phyloP scores from a whole-genome alignment of 768 basidiomycete species.

The Multifurca ochricompacta region DNA sequence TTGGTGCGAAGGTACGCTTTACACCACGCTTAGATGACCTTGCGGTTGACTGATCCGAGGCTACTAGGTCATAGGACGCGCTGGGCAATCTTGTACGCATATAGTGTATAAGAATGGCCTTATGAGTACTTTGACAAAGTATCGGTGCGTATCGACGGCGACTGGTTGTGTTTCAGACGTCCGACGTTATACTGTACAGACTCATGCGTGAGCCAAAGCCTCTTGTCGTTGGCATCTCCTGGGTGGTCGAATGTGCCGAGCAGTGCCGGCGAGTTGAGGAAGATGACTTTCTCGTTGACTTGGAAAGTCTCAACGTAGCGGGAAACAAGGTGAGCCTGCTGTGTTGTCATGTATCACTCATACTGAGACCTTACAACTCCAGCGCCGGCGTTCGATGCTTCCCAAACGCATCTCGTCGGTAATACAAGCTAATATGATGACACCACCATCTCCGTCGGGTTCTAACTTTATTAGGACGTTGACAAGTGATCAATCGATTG shows the following conservation, averaged over 20 bases:
- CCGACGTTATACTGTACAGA: conserved; percentile 28
- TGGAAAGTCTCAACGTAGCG: conserved; percentile 48
- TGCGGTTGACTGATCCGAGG: not conserved
- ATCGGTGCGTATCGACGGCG: conserved; percentile 42
- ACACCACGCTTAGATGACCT: conserved; percentile 18
- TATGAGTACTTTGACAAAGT: conserved; percentile 63
- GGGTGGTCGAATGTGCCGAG: conserved; percentile 85
- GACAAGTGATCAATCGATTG: conserved; percentile 19
- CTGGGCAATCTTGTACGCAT: conserved; percentile 72
- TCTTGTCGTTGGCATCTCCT: conserved; percentile 71
- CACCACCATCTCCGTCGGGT: not conserved
- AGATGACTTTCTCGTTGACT: conserved; percentile 52
- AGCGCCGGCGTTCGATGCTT: conserved; percentile 71
- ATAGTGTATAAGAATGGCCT: conserved; percentile 81
- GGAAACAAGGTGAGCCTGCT: conserved; percentile 49
- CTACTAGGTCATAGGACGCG: conserved; percentile 50
- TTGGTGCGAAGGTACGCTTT: conserved; percentile 66
- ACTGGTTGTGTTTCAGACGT: not conserved
- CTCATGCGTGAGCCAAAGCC: conserved; percentile 63
- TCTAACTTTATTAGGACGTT: conserved; percentile 4
- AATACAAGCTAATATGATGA: not conserved
- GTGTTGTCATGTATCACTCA: not conserved
- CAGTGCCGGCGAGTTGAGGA: conserved; percentile 58
- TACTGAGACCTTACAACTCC: conserved; percentile 5
- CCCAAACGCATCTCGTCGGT: conserved; percentile 42